Evolutionary conservation across 805 yeast genomes (phyloP).

Genomic region (Henningerozyma blattae): DNA sequence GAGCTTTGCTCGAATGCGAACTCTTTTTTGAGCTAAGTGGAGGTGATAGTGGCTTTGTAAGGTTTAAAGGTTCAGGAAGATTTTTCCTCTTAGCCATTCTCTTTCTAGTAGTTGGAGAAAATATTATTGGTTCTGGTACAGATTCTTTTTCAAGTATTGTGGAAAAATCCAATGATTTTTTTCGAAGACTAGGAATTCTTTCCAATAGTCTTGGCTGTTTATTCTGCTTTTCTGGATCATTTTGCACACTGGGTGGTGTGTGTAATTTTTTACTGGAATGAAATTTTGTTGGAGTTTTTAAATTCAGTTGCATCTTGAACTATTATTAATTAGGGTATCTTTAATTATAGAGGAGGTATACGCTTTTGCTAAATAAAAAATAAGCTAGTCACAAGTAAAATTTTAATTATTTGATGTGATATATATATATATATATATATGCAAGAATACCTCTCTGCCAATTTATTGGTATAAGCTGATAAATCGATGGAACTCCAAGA

Average conservation of each 20-base stretch:
- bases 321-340: too few relatives aligned
- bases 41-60: slow-evolving; percentile 14
- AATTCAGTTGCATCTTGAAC: slow-evolving; percentile 1
- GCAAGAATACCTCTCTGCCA: too few relatives aligned
- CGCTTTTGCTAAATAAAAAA: too few relatives aligned
- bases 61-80: slow-evolving; percentile 15
- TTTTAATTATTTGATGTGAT: too few relatives aligned
- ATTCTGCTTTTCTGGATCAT: slow-evolving; percentile 3
- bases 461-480: too few relatives aligned
- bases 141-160: neutral
- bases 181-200: neutral
- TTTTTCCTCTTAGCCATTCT: slow-evolving; percentile 8
- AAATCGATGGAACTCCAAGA: too few relatives aligned
- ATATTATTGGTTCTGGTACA: neutral
- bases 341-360: too few relatives aligned
- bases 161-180: too few relatives aligned
- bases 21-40: slow-evolving; percentile 13
- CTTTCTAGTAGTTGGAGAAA: slow-evolving; percentile 4
- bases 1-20: too few relatives aligned
- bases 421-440: too few relatives aligned
- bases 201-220: neutral
- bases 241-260: slow-evolving; percentile 24
- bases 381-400: too few relatives aligned
- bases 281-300: slow-evolving; percentile 11
- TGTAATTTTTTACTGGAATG: slow-evolving; percentile 14